These are phyloP conservation scores for Prunus campanulata DNA, from an alignment of 306 rosid species.

Conservation along the genomic window DNA sequence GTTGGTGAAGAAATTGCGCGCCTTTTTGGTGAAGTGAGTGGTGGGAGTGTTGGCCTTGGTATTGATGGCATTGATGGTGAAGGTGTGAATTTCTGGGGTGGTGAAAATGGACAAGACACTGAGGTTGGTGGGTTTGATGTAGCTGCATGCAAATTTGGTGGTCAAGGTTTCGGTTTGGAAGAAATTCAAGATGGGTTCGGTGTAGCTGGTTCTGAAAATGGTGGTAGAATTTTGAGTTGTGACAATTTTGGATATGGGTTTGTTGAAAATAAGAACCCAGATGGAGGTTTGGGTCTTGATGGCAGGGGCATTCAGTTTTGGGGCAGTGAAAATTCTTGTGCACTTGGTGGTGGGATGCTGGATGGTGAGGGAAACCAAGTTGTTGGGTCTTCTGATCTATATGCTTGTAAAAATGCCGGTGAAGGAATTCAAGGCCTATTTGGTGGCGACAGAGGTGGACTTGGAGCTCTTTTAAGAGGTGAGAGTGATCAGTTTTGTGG, in stretches of 20 bases:
- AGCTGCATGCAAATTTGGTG: slow-evolving; percentile 20
- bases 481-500: slow-evolving; percentile 1
- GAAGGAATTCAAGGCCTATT: slow-evolving; percentile 5
- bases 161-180: slow-evolving; percentile 22
- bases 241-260: background rate
- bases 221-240: background rate
- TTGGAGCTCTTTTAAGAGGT: background rate
- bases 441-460: background rate
- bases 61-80: slow-evolving; percentile 17
- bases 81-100: slow-evolving; percentile 12
- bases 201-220: background rate
- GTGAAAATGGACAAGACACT: slow-evolving; percentile 22
- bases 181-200: slow-evolving; percentile 22
- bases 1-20: slow-evolving; percentile 24
- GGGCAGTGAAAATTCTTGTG: slow-evolving; percentile 18
- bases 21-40: slow-evolving; percentile 28
- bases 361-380: slow-evolving; percentile 9
- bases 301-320: slow-evolving; percentile 22
- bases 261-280: background rate
- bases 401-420: slow-evolving; percentile 6
- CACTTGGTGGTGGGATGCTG: slow-evolving; percentile 21
- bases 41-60: slow-evolving; percentile 6
- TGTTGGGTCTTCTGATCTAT: slow-evolving; percentile 2
- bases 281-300: slow-evolving; percentile 19
- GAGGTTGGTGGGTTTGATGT: slow-evolving; percentile 19